phyloP scores from a whole-genome alignment of 148 eudicot genomes.

The Dysphania ambrosioides region DNA sequence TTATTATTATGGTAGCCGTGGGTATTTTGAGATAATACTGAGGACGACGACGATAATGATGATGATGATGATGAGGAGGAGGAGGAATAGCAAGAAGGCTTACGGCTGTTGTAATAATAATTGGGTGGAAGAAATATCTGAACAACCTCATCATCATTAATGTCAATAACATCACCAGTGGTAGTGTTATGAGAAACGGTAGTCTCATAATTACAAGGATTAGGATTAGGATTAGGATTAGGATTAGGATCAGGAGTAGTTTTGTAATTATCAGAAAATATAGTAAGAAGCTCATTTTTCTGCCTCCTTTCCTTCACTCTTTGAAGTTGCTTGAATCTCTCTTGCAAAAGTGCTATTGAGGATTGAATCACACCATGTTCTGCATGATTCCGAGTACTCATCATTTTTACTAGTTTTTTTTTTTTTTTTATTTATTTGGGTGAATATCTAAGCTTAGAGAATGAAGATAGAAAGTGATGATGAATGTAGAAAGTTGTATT shows the following conservation, averaged over 20 bases:
- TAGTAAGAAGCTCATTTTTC: slow-evolving; percentile 45
- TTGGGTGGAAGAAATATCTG: slow-evolving; percentile 35
- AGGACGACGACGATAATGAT: neutral
- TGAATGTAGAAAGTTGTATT: slow-evolving; percentile 4
- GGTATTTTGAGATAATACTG: slow-evolving; percentile 19
- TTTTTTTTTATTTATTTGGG: no score
- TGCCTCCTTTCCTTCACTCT: slow-evolving; percentile 71
- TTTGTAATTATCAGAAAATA: slow-evolving; percentile 19
- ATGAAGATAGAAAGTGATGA: no score
- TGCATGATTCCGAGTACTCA: slow-evolving; percentile 30
- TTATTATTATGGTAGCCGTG: slow-evolving; percentile 3
- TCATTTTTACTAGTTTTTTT: slow-evolving; percentile 20
- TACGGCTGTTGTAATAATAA: slow-evolving; percentile 22
- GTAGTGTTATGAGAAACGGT: neutral
- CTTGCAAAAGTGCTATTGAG: slow-evolving; percentile 65
- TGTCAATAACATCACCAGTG: neutral
- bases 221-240: no score
- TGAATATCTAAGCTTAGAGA: no score
- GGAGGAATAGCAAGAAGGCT: neutral
- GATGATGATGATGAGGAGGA: no score
- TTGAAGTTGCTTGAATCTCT: slow-evolving; percentile 68
- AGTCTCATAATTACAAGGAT: neutral
- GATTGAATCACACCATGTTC: slow-evolving; percentile 43
- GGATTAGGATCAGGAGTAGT: no score
- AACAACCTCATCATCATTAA: slow-evolving; percentile 21